A percentile compares a stretch with the other conserved stretches of the same genome.
phyloP scores from a whole-genome alignment of 371 early-diverging fungal species.

The Mortierella sp. region DNA sequence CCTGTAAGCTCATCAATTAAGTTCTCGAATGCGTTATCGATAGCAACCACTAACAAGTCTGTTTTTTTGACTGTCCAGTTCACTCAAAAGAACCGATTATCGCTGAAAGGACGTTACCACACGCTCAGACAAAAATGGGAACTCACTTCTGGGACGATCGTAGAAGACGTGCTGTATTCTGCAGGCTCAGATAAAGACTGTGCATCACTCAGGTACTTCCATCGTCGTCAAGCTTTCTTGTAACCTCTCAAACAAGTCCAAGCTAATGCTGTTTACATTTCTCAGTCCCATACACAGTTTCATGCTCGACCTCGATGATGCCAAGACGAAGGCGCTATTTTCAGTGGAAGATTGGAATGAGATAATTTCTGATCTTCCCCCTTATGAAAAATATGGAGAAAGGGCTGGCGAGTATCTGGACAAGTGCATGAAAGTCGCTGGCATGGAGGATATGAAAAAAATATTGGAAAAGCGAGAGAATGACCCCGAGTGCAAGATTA shows the following conservation, averaged over 20 bases:
- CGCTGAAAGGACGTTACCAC: background rate
- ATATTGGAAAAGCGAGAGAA: constrained; percentile 9
- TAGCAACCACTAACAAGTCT: no score
- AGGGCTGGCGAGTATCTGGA: constrained; percentile 10
- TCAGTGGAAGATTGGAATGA: constrained; percentile 20
- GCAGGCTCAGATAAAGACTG: background rate
- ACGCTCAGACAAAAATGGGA: constrained; percentile 2
- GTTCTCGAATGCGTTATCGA: no score
- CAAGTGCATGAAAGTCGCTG: constrained; percentile 8
- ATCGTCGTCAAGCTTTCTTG: background rate
- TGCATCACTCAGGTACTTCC: background rate
- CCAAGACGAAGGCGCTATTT: constrained; percentile 11
- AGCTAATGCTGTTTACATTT: no score
- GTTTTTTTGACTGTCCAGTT: no score
- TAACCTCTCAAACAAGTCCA: constrained; percentile 5
- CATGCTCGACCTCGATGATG: constrained; percentile 23
- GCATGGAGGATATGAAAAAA: constrained; percentile 13
- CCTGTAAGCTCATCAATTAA: no score
- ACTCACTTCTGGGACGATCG: background rate
- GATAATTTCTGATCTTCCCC: constrained; percentile 12
- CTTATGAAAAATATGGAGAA: background rate
- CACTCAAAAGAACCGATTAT: no score
- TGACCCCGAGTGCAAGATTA: constrained; percentile 10
- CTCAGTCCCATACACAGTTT: constrained; percentile 19
- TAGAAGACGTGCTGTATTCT: background rate